Conservation (phyloP, 805 yeast species). For the Ascoidea tarda region DNA sequence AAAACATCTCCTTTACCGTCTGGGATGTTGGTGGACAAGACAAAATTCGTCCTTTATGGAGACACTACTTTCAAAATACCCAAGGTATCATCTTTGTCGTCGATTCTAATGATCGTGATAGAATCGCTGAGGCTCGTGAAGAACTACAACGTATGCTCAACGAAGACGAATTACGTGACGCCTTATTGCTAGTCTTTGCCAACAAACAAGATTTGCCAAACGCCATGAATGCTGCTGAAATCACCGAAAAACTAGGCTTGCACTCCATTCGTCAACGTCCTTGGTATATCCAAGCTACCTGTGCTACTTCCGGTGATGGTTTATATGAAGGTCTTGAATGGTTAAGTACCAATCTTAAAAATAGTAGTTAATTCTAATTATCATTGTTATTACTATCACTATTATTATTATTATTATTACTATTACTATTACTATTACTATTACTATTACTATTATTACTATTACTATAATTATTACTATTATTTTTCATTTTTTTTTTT, state of each 20-base stretch:
- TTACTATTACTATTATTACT: not conserved
- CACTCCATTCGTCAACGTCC: slow-evolving; percentile 97
- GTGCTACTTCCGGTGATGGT: slow-evolving; percentile 99
- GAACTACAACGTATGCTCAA: slow-evolving; percentile 96
- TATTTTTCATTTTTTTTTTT: not conserved
- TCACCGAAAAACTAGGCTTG: slow-evolving; percentile 91
- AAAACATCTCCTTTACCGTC: slow-evolving; percentile 90
- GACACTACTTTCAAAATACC: slow-evolving; percentile 97
- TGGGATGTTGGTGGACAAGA: slow-evolving; percentile 99
- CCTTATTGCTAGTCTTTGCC: slow-evolving; percentile 88
- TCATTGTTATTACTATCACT: slow-evolving; percentile 1
- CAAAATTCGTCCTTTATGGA: slow-evolving; percentile 97
- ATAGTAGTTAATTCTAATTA: slow-evolving; percentile 24
- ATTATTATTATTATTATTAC: not conserved
- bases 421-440: not conserved
- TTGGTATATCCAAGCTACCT: slow-evolving; percentile 98
- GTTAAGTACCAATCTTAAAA: slow-evolving; percentile 85
- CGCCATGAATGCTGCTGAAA: slow-evolving; percentile 98
- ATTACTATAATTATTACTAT: not conserved
- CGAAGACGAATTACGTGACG: slow-evolving; percentile 97
- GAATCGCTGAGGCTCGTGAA: slow-evolving; percentile 96
- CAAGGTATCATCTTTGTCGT: slow-evolving; percentile 97
- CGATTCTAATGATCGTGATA: slow-evolving; percentile 95
- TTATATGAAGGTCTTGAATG: slow-evolving; percentile 95
- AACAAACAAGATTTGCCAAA: slow-evolving; percentile 98